A percentile compares a stretch with the other conserved stretches of the same genome.
Conservation (phyloP, 176 grass and related monocot species). For the Oryza officinalis region DNA sequence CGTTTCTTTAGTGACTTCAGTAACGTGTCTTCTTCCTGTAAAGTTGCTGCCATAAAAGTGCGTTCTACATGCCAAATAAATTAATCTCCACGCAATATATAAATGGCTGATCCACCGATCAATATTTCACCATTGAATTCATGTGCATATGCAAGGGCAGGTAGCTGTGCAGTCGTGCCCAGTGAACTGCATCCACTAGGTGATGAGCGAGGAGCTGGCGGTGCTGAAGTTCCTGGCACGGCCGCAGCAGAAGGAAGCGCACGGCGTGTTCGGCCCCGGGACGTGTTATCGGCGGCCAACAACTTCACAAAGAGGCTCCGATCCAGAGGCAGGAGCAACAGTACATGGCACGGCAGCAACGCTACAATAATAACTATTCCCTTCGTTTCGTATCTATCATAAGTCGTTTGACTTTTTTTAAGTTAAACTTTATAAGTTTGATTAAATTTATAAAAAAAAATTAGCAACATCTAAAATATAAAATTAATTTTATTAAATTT, state of each 20-base stretch:
- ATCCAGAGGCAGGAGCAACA: constrained; percentile 26
- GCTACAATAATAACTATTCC: background rate
- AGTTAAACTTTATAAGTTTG: too few species aligned
- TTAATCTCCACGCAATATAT: background rate
- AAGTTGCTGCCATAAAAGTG: too few species aligned
- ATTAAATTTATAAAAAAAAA: too few species aligned
- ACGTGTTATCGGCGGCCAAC: constrained; percentile 40
- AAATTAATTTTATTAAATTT: too few species aligned
- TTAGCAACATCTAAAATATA: too few species aligned
- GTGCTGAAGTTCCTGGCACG: constrained; percentile 40
- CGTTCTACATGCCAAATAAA: too few species aligned
- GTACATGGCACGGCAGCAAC: constrained; percentile 17
- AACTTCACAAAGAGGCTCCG: constrained; percentile 33
- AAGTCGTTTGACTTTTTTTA: too few species aligned
- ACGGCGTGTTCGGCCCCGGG: constrained; percentile 43
- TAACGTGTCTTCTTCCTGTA: too few species aligned
- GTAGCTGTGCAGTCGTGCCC: constrained; percentile 62
- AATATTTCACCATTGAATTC: background rate
- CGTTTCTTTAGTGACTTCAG: too few species aligned
- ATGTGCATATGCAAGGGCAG: constrained; percentile 28
- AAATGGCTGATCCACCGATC: background rate
- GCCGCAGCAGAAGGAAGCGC: constrained; percentile 41
- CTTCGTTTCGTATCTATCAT: too few species aligned
- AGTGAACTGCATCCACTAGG: constrained; percentile 65
- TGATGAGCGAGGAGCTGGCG: constrained; percentile 44